Evolutionary conservation across 2,329 filamentous ascomycete species (phyloP), one percentile per base, ranked within the genome.

Genomic region (Endothia cerciana): DNA sequence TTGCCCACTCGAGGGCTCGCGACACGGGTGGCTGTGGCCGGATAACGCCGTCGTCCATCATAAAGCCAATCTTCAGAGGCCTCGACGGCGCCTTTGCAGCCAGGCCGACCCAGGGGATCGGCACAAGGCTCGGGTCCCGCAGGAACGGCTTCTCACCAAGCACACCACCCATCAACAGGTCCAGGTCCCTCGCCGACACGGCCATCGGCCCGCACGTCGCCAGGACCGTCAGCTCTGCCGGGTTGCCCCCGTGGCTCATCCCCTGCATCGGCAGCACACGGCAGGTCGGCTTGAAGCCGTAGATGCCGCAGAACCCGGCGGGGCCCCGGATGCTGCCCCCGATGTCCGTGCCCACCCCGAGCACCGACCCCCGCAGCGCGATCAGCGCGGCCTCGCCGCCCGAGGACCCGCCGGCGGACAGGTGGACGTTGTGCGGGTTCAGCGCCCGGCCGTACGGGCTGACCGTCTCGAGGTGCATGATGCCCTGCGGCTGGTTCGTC

Each of bases 401-500:
- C 0, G 85, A 87, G 11, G 83, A 87, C 1, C 90, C 90, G 5
- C 90, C 90, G 0, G 87, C 82, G 0, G 85, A 87, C 40, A 89
- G 78, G 25, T 81, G 77, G 0, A 85, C 81, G 66, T 90, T 90
- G 65, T 83, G 79, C 0, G 90, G 89, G 71, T 90, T 91, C 3
- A 90, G 76, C 0, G 86, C 86, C 41, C 85, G 81, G 1, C 88
- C 88, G 65, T 85, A 87, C 25, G 90, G 75, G 71, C 88, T 90
- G 49, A 83, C 81, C 3, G 82, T 85, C 72, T 91, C 89, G 45
- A 88, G 73, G 19, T 81, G 79, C 74, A 81, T 81, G 58, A 87
- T 76, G 0, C 80, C 83, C 70, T 87, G 85, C 0, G 89, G 89
- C 6, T 91, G 82, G 64, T 90, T 91, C 0, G 90, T 91, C 74